phyloP scores from a whole-genome alignment of 495 filamentous ascomycete genomes.

The Daldinia loculata region DNA sequence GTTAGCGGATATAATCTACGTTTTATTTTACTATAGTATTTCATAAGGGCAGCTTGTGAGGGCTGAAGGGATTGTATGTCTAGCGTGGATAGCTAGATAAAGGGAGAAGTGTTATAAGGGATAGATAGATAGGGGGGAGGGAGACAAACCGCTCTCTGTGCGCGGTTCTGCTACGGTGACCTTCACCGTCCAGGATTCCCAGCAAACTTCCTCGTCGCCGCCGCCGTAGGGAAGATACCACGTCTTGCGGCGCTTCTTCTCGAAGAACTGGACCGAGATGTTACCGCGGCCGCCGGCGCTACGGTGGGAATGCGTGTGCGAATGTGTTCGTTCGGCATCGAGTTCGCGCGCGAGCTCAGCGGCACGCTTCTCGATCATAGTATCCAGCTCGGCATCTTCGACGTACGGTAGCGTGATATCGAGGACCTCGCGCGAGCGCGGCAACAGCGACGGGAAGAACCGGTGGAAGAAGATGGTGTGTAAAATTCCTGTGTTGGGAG shows the following conservation, averaged over 20 bases:
- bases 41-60: too few species aligned
- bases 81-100: neutral
- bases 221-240: constrained; percentile 86
- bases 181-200: constrained; percentile 94
- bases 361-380: constrained; percentile 88
- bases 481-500: constrained; percentile 72
- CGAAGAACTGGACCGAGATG: constrained; percentile 91
- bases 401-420: constrained; percentile 91
- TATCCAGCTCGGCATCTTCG: constrained; percentile 88
- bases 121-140: neutral
- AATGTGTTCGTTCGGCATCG: constrained; percentile 55
- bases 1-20: neutral
- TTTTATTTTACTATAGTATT: too few species aligned
- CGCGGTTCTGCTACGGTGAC: constrained; percentile 88
- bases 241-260: constrained; percentile 83
- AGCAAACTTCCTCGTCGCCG: constrained; percentile 89
- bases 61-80: too few species aligned
- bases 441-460: constrained; percentile 86
- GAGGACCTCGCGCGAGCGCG: constrained; percentile 87
- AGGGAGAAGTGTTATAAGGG: neutral
- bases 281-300: constrained; percentile 70
- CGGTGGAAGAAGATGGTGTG: constrained; percentile 99
- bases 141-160: constrained; percentile 81
- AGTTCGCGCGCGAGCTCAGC: constrained; percentile 75
- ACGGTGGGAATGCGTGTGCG: constrained; percentile 32